These are phyloP conservation scores for Fomitopsis palustris DNA, from an alignment of 1,284 basidiomycete genomes.

Conservation along the genomic window DNA sequence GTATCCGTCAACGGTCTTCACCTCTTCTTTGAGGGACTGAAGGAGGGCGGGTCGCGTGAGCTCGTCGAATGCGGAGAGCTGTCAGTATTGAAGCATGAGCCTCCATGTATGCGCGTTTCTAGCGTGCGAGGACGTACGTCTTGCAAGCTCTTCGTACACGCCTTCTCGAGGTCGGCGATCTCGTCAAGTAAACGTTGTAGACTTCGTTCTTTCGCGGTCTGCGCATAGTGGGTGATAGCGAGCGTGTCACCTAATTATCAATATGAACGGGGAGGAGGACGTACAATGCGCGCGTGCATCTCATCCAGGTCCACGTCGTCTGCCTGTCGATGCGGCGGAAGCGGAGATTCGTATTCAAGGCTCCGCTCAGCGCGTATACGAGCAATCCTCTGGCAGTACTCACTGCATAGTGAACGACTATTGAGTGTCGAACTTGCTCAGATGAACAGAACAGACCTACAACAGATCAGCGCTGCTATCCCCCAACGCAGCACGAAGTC, in stretches of 20 bases:
- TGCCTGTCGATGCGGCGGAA: not conserved
- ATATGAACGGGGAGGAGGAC: not conserved
- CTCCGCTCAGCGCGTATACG: slow-evolving; percentile 3
- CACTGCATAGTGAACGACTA: not conserved
- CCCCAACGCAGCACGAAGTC: slow-evolving; percentile 10
- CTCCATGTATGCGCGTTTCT: no score
- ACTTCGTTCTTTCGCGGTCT: slow-evolving; percentile 13
- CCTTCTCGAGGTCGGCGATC: slow-evolving; percentile 9
- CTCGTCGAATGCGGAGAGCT: slow-evolving; percentile 9
- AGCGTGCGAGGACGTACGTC: slow-evolving; percentile 5
- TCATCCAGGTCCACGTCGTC: not conserved
- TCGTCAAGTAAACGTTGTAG: slow-evolving; percentile 13
- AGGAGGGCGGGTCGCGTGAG: slow-evolving; percentile 11
- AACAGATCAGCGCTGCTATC: slow-evolving; percentile 6
- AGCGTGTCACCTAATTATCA: not conserved
- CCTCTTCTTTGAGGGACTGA: slow-evolving; percentile 9
- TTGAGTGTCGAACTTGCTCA: not conserved
- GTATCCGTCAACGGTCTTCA: slow-evolving; percentile 10
- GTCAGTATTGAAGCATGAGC: not conserved
- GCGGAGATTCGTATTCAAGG: slow-evolving; percentile 12
- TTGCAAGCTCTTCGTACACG: slow-evolving; percentile 12
- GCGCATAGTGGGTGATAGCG: no score
- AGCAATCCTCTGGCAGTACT: not conserved
- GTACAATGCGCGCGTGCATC: slow-evolving; percentile 1
- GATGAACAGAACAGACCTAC: not conserved